phyloP scores from a whole-genome alignment of 78 protist genomes.

The Dictyostelium purpureum region DNA sequence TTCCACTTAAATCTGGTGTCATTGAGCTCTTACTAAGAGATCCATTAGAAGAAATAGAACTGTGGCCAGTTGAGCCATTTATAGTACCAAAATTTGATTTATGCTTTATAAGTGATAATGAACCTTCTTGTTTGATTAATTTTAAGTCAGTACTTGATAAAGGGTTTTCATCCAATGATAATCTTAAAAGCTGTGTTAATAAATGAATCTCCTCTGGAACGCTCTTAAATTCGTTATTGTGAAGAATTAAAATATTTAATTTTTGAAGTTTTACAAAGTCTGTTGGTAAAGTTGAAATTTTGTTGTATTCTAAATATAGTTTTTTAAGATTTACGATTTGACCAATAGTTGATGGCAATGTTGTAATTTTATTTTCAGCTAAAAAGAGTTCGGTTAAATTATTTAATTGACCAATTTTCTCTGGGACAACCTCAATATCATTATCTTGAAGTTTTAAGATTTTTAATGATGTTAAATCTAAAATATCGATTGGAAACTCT shows the following conservation, averaged over 20 bases:
- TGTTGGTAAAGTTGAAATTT: neutral
- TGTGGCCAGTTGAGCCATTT: neutral
- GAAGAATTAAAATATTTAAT: slow-evolving; percentile 28
- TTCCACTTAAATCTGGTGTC: neutral
- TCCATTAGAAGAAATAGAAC: neutral
- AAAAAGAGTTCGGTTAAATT: slow-evolving; percentile 16
- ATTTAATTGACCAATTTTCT: neutral
- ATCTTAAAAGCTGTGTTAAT: neutral
- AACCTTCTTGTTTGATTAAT: slow-evolving; percentile 8
- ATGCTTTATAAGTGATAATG: neutral
- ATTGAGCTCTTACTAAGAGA: neutral
- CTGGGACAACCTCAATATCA: slow-evolving; percentile 16
- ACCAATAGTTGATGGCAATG: slow-evolving; percentile 50
- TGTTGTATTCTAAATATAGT: slow-evolving; percentile 52
- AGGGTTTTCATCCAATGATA: slow-evolving; percentile 21
- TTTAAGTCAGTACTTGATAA: neutral
- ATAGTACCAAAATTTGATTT: neutral
- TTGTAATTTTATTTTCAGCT: slow-evolving; percentile 31
- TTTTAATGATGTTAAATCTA: neutral
- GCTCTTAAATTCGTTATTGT: slow-evolving; percentile 17
- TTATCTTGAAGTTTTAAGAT: slow-evolving; percentile 44
- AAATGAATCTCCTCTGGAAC: slow-evolving; percentile 16
- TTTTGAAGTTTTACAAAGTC: slow-evolving; percentile 14
- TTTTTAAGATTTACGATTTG: neutral
- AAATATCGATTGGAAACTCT: slow-evolving; percentile 31